phyloP scores from a whole-genome alignment of 2,329 filamentous ascomycete species.

The Colletotrichum cereale region DNA sequence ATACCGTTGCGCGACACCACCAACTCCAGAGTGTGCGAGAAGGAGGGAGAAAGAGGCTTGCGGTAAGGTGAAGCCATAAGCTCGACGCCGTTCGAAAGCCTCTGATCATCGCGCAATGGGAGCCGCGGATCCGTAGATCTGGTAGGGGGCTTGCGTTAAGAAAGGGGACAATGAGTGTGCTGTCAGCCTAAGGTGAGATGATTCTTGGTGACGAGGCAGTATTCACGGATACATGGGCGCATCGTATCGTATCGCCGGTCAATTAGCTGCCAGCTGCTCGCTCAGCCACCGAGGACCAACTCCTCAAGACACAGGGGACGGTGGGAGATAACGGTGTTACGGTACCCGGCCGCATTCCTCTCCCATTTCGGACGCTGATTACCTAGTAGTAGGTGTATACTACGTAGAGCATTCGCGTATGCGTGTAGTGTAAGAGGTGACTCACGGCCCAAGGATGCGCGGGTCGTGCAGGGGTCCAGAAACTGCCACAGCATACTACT shows the following conservation, averaged over 20 bases:
- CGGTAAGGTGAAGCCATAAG: background rate
- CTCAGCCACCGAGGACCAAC: background rate
- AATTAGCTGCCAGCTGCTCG: background rate
- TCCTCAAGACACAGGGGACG: background rate
- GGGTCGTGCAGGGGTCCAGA: constrained; percentile 2
- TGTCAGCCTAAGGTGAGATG: background rate
- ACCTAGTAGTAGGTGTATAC: no score
- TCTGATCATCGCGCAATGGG: constrained; percentile 1
- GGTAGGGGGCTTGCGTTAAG: constrained; percentile 13
- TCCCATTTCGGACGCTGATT: background rate
- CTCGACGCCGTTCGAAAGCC: constrained; percentile 5
- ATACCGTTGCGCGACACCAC: background rate
- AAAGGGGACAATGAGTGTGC: background rate
- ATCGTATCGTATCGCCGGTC: background rate
- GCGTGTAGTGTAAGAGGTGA: background rate
- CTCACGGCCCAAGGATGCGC: background rate
- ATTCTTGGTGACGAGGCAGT: background rate
- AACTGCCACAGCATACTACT: background rate
- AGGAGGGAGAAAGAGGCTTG: background rate
- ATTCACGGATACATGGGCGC: background rate
- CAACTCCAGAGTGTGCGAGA: background rate
- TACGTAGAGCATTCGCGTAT: background rate
- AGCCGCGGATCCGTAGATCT: constrained; percentile 19
- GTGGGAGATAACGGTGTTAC: constrained; percentile 6
- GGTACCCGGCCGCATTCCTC: background rate